Percentiles rank a stretch among this genome's conserved stretches.
These are phyloP conservation scores for Linum tenue DNA, from an alignment of 345 rosid genomes.

Conservation along the genomic window DNA sequence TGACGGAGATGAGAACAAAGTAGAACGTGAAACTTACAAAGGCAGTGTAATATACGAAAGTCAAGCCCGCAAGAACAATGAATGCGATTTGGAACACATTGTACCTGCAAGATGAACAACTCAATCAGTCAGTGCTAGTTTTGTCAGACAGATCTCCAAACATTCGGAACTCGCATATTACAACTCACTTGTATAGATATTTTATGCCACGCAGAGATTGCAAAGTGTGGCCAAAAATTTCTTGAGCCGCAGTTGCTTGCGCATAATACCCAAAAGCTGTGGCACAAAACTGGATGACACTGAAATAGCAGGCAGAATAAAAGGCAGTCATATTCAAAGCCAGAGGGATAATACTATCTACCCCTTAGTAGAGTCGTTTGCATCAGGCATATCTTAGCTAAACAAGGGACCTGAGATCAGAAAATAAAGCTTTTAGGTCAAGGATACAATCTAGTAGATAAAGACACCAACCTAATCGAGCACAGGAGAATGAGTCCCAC, in stretches of 20 bases:
- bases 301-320: slow-evolving; percentile 28
- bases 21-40: slow-evolving; percentile 47
- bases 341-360: not conserved
- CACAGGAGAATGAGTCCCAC: slow-evolving; percentile 91
- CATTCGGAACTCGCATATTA: not conserved
- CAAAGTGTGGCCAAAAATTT: slow-evolving; percentile 95
- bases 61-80: slow-evolving; percentile 64
- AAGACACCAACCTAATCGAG: slow-evolving; percentile 63
- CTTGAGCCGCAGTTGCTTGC: slow-evolving; percentile 98
- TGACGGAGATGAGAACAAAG: no score
- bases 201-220: slow-evolving; percentile 93
- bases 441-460: no score
- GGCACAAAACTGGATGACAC: slow-evolving; percentile 94
- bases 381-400: no score
- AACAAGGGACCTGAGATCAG: no score
- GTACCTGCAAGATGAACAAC: slow-evolving; percentile 42
- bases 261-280: slow-evolving; percentile 96
- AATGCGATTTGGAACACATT: slow-evolving; percentile 87
- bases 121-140: slow-evolving; percentile 3
- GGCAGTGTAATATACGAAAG: slow-evolving; percentile 75
- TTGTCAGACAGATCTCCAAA: not conserved
- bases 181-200: slow-evolving; percentile 83
- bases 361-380: not conserved
- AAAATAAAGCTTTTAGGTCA: no score
- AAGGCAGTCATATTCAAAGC: slow-evolving; percentile 9